Base-by-base conservation (phyloP, 768 basidiomycete genomes). In the Grammothele lineata region DNA sequence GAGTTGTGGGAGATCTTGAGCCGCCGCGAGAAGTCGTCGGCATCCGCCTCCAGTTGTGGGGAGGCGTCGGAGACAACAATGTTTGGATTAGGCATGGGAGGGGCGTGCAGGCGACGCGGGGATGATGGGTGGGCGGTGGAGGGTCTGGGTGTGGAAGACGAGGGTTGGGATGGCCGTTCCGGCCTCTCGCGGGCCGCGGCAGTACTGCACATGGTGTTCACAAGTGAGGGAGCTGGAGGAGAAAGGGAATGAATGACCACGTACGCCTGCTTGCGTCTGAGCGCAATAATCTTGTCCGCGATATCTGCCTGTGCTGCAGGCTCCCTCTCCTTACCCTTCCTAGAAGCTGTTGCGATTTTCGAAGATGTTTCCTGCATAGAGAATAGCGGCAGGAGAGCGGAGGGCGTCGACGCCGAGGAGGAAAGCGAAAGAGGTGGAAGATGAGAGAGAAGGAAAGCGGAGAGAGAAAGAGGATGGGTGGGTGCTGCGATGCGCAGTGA, bases 1-100 rank as follows among this genome's bases (percentile, higher is more conserved):
- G 34, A 57, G 18, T 57, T 37, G 27, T 74, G 65, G 5, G 86
- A 85, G 17, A 88, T 83, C 62, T 77, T 83, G 57, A 89, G 76
- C 26, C 75, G 69, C 19, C 87, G 80, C 36, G 79, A 81, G 60
- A 89, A 89, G 43, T 87, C 85, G 63, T 87, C 84, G 6, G 85
- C 77, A 43, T 85, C 81, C 27, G 62, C 48, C 38, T 64, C 67
- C 42, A 70, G 64, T 6, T 66, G 60, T 15, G 83, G 72, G 41
- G 83, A 79, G 39, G 63, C 45, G 40, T 66, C 67, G 19, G 72
- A 67, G 19, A 69, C 60, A 45, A 60, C 45, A 48, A 60, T 61
- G 45, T 53, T 60, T 7, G 61, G 59, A 39, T 47, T 45, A 4
- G 56, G 38, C 33, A 48, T 35, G 11, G 57, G 50, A 17, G 56